A percentile compares a stretch with the other conserved stretches of the same genome.
phyloP scores from a whole-genome alignment of 108 stramenopile species.

The Nannochloropsis gaditana region DNA sequence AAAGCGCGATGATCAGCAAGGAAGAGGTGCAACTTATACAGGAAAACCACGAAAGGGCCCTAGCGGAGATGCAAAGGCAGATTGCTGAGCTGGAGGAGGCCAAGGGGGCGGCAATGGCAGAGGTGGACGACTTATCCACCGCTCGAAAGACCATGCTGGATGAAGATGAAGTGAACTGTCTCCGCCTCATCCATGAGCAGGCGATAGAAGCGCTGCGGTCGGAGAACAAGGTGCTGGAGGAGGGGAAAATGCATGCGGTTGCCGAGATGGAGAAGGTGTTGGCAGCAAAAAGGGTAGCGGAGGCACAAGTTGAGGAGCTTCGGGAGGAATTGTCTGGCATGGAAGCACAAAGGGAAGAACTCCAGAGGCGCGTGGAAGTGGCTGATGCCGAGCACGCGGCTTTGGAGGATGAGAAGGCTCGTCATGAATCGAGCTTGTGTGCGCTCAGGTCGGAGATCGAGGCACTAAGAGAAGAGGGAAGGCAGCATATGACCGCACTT shows the following conservation, averaged over 20 bases:
- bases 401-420: neutral
- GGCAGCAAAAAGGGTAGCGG: neutral
- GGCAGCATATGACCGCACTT: neutral
- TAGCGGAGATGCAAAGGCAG: neutral
- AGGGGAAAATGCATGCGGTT: neutral
- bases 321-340: neutral
- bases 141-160: neutral
- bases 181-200: neutral
- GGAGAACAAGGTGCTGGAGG: neutral
- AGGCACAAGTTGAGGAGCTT: neutral
- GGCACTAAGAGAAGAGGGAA: neutral
- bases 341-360: slow-evolving; percentile 13
- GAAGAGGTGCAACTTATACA: neutral
- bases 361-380: slow-evolving; percentile 19
- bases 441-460: neutral
- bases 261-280: neutral
- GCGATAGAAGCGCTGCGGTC: neutral
- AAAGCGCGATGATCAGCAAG: neutral
- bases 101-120: neutral
- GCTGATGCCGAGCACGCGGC: neutral
- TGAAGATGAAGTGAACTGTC: neutral
- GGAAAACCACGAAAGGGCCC: neutral
- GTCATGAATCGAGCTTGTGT: neutral
- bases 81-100: slow-evolving; percentile 23
- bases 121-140: neutral